Evolutionary conservation across 1,284 basidiomycete genomes (phyloP).

Genomic region (Cystobasidium sp.): DNA sequence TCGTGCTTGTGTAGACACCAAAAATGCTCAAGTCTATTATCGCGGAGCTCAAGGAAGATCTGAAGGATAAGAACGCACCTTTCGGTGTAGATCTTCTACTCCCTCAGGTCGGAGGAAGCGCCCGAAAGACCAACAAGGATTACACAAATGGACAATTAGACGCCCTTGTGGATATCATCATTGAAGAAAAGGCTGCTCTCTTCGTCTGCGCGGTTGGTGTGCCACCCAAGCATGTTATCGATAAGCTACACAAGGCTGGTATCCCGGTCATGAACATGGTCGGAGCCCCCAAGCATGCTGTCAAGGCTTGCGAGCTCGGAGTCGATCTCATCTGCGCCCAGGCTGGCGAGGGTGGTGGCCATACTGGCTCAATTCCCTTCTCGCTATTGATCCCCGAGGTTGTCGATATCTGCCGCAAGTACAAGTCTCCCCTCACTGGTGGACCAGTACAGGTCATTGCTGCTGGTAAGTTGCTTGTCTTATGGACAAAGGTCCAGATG

Average conservation of each 20-base stretch:
- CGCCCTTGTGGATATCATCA: constrained; percentile 82
- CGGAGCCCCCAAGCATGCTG: constrained; percentile 63
- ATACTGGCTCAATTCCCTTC: constrained; percentile 23
- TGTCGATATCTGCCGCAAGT: constrained; percentile 76
- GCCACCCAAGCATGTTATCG: constrained; percentile 75
- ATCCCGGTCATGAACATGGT: constrained; percentile 90
- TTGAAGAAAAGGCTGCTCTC: constrained; percentile 77
- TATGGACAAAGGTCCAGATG: too few species aligned
- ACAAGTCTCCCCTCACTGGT: constrained; percentile 75
- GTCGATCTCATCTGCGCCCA: constrained; percentile 84
- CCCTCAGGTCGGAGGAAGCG: constrained; percentile 67
- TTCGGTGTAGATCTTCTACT: constrained; percentile 86
- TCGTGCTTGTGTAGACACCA: constrained; percentile 48
- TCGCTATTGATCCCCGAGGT: constrained; percentile 70
- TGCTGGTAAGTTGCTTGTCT: constrained; percentile 8
- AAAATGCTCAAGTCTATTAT: constrained; percentile 65
- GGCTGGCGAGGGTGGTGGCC: constrained; percentile 50
- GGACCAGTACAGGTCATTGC: constrained; percentile 66
- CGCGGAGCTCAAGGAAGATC: constrained; percentile 66
- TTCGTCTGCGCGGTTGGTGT: constrained; percentile 88
- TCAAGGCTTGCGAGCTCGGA: constrained; percentile 38
- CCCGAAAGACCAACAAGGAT: constrained; percentile 47
- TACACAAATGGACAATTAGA: constrained; percentile 53
- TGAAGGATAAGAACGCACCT: constrained; percentile 68
- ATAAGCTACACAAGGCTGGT: constrained; percentile 75